Percentiles rank a stretch among this genome's conserved stretches.
Evolutionary conservation across 805 yeast species (phyloP).

Genomic region (Kazachstania bromeliacearum): DNA sequence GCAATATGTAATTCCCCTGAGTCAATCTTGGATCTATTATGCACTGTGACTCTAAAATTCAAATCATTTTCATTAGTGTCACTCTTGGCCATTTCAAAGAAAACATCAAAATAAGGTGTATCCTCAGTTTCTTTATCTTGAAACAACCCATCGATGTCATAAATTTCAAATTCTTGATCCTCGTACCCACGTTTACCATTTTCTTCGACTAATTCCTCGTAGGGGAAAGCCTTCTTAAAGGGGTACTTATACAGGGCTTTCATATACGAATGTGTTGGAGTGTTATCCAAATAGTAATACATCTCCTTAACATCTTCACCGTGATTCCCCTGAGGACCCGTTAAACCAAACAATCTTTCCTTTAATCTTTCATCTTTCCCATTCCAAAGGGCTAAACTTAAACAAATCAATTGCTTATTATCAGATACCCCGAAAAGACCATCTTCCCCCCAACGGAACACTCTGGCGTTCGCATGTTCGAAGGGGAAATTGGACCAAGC

Average conservation of each 20-base stretch:
- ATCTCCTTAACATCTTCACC: conserved; percentile 91
- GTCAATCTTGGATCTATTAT: conserved; percentile 62
- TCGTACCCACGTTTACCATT: conserved; percentile 55
- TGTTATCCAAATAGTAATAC: conserved; percentile 79
- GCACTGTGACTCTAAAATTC: conserved; percentile 78
- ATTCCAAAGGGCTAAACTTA: conserved; percentile 83
- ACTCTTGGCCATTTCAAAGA: conserved; percentile 82
- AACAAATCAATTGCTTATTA: conserved; percentile 64
- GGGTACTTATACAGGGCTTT: conserved; percentile 89
- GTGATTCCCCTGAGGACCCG: conserved; percentile 91
- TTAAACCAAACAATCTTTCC: conserved; percentile 79
- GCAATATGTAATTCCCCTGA: conserved; percentile 79
- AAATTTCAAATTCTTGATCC: conserved; percentile 71
- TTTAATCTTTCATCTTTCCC: conserved; percentile 77
- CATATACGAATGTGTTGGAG: conserved; percentile 90
- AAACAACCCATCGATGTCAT: conserved; percentile 62
- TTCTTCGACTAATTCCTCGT: conserved; percentile 60
- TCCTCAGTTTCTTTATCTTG: conserved; percentile 43
- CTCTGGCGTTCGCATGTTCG: conserved; percentile 70
- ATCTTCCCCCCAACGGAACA: conserved; percentile 93
- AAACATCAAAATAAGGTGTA: conserved; percentile 75
- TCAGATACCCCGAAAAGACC: conserved; percentile 88
- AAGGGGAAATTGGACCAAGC: conserved; percentile 89
- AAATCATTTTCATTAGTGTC: conserved; percentile 74
- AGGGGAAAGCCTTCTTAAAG: conserved; percentile 67